phyloP scores from a whole-genome alignment of 176 grass and related monocot genomes.

The Aegilops bicornis region DNA sequence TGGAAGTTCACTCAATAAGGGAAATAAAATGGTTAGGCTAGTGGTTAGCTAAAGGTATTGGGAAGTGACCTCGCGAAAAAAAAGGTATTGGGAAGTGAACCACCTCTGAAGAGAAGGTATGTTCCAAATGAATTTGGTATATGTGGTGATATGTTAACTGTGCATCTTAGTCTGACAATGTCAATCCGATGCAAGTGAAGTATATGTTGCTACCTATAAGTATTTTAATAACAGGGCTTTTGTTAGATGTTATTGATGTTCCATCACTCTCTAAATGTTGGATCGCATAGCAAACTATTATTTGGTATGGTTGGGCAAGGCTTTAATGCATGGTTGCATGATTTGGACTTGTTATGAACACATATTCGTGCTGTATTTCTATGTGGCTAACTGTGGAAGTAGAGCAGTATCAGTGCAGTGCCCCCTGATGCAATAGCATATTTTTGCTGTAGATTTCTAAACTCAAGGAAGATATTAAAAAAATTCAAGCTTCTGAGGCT shows the following conservation, averaged over 20 bases:
- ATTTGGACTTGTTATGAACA: not conserved
- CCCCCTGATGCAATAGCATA: not conserved
- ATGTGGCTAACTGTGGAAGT: not conserved
- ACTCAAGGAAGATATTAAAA: slow-evolving; percentile 81
- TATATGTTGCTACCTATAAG: not conserved
- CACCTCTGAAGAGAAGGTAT: not conserved
- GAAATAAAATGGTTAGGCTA: not conserved
- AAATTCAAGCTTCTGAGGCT: slow-evolving; percentile 85
- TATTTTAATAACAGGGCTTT: not conserved
- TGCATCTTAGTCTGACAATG: not conserved
- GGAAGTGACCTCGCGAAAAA: not conserved
- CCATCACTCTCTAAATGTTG: not conserved
- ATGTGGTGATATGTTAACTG: not conserved
- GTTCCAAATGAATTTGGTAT: not conserved
- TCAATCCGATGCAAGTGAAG: not conserved
- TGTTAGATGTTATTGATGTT: not conserved
- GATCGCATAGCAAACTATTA: not conserved
- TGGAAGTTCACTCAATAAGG: not conserved
- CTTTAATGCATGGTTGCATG: slow-evolving; percentile 11
- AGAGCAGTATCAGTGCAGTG: not conserved
- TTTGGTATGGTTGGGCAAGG: not conserved
- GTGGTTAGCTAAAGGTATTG: not conserved
- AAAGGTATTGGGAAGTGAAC: not conserved
- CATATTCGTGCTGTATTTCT: not conserved
- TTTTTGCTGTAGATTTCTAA: slow-evolving; percentile 60